A percentile compares a stretch with the other conserved stretches of the same genome.
phyloP scores from a whole-genome alignment of 2,329 filamentous ascomycete genomes.

The Fusarium haematococcum region DNA sequence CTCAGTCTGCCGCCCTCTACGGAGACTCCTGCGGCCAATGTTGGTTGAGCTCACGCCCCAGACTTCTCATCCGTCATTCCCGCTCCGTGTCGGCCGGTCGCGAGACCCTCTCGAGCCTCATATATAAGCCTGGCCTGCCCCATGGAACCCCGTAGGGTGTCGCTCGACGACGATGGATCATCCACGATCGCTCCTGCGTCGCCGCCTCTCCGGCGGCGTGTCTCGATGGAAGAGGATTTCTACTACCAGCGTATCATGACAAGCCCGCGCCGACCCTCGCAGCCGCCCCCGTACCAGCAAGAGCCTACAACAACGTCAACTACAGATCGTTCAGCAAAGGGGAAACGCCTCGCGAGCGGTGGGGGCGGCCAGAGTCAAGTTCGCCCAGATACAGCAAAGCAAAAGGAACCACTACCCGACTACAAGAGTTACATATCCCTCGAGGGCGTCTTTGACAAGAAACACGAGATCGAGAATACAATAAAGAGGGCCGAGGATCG shows the following conservation, averaged over 20 bases:
- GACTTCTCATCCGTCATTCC: conserved; percentile 34
- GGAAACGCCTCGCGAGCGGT: conserved; percentile 32
- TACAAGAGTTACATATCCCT: conserved; percentile 69
- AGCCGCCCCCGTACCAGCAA: conserved; percentile 60
- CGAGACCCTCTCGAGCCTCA: conserved; percentile 33
- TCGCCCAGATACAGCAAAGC: conserved; percentile 41
- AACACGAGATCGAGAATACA: conserved; percentile 75
- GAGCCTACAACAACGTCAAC: conserved; percentile 31
- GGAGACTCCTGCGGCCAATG: conserved; percentile 48
- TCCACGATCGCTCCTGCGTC: conserved; percentile 46
- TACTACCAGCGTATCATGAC: conserved; percentile 66
- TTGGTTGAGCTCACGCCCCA: conserved; percentile 45
- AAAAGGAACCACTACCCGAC: conserved; percentile 62
- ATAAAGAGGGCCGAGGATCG: conserved; percentile 72
- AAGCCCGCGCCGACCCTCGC: conserved; percentile 57
- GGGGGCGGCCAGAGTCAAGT: conserved; percentile 34
- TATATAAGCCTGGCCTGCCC: conserved; percentile 43
- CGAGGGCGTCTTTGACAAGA: conserved; percentile 69
- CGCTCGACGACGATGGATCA: conserved; percentile 50
- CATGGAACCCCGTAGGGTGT: conserved; percentile 50
- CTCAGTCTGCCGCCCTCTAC: conserved; percentile 48
- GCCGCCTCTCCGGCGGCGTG: conserved; percentile 57
- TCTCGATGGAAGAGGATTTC: conserved; percentile 68
- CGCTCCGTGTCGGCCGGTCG: conserved; percentile 38
- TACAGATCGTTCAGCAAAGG: conserved; percentile 28